Evolutionary conservation across 2,329 filamentous ascomycete genomes (phyloP), one percentile per base, ranked within the genome.

Genomic region (Paecilomyces sp.): DNA sequence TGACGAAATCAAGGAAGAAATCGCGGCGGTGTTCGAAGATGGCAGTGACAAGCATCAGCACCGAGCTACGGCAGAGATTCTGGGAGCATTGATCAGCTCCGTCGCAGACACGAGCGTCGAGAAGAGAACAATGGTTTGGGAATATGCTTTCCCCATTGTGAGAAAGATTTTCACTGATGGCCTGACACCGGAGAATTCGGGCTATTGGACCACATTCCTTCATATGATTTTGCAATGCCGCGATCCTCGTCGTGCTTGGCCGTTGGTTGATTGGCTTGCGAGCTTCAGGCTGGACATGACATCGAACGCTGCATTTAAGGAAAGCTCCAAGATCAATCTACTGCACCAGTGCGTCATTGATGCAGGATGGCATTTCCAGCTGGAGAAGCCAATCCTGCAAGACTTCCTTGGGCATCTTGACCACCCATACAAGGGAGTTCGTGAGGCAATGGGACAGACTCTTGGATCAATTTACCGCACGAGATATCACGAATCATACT

Each of bases 21-120:
- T 90, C 4, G 80, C 84, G 60, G 84, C 85, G 1, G 86, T 95
- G 0, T 97, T 91, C 69, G 93, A 88, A 13, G 93, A 99, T 73
- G 94, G 95, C 9, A 94, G 88, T 67, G 94, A 99, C 72, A 97
- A 97, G 76, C 94, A 99, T 73, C 93, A 99, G 72, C 94, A 99
- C 73, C 90, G 94, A 57, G 94, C 94, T 15, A 96, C 94, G 1
- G 86, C 94, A 0, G 94, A 99, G 76, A 97, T 99, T 59, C 79
- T 99, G 56, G 92, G 90, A 13, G 92, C 91, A 3, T 76, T 99
- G 67, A 81, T 99, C 28, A 86, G 87, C 15, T 91, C 90, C 36
- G 91, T 91, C 15, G 84, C 88, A 55, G 92, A 97, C 66, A 87
- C 91, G 30, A 87, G 88, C 5, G 79, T 87, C 3, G 86, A 90